Evolutionary conservation across 148 eudicot genomes (phyloP), one percentile per base, ranked within the genome.

Genomic region (Amaranthus cruentus): DNA sequence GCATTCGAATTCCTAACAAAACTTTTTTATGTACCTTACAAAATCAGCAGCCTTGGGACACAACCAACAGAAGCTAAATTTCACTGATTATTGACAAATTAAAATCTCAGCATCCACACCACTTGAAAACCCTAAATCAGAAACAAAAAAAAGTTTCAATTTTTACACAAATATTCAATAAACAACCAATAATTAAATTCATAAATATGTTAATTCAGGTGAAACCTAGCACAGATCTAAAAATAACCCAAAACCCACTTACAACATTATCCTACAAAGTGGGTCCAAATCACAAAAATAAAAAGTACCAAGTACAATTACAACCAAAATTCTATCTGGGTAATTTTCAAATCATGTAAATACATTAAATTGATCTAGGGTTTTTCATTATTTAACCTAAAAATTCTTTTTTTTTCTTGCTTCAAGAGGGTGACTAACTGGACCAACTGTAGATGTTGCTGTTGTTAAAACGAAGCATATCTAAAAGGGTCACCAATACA

Each of bases 81-180:
- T 44, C 5, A 49, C 56, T 18, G 42, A 9, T 43, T 18, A 18
- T 18, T 59, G 61, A 14, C 21, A 57, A n/a, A 7, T 57, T 57
- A 3, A 60, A 58, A 12, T 53, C 18, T 46, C 42, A 44, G 48
- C 43, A 43, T 46, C 58, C 54, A 60, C 49, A 57, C 57, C 55
- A 47, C 56, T 68, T 53, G 66, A 79, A 74, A 74, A 74, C 70
- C 81, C 78, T 63, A 74, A 68, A 79, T 74, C 52, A 38, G 50
- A 53, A 47, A 73, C 49, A 62, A 51, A 4, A 56, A 57, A 53
- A 59, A 73, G 10, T 55, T 64, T 9, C n/a, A 57, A 73, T 28
- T 47, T 73, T 52, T 12, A 66, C 18, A 51, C 44, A 51, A 5
- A 18, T 6, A 61, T 21, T n/a, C 47, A 58, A 47, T 67, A 65